These are phyloP conservation scores for Candida mattraensis DNA, from an alignment of 805 yeast species.

Conservation along the genomic window DNA sequence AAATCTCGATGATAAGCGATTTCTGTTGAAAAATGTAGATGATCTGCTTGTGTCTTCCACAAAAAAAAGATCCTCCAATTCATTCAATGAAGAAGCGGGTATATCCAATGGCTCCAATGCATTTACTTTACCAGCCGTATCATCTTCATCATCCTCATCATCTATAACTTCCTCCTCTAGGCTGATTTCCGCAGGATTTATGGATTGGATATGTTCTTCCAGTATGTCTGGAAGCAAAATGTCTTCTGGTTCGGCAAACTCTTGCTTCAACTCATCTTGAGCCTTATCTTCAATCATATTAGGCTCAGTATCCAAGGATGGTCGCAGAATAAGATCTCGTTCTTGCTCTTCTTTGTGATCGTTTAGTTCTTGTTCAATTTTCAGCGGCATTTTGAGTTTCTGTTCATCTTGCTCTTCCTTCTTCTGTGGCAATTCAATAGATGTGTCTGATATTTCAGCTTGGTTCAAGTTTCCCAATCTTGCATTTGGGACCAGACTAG, in stretches of 20 bases:
- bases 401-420: neutral
- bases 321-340: no score
- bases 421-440: constrained; percentile 3
- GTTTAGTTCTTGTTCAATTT: no score
- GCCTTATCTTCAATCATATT: no score
- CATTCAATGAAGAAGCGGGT: constrained; percentile 41
- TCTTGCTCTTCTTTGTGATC: no score
- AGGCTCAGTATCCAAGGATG: no score
- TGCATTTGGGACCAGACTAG: no score
- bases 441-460: constrained; percentile 12
- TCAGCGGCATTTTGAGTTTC: neutral
- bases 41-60: constrained; percentile 30
- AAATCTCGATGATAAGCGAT: constrained; percentile 19
- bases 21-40: constrained; percentile 27
- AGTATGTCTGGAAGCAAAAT: no score
- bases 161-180: constrained; percentile 1
- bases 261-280: no score
- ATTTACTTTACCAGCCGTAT: neutral
- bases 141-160: neutral
- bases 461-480: constrained; percentile 2
- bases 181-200: no score
- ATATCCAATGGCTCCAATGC: constrained; percentile 33
- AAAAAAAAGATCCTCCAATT: constrained; percentile 24
- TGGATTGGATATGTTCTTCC: no score
- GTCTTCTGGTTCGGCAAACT: no score